phyloP scores from a whole-genome alignment of 257 asterid species.

The Solanum rostratum region DNA sequence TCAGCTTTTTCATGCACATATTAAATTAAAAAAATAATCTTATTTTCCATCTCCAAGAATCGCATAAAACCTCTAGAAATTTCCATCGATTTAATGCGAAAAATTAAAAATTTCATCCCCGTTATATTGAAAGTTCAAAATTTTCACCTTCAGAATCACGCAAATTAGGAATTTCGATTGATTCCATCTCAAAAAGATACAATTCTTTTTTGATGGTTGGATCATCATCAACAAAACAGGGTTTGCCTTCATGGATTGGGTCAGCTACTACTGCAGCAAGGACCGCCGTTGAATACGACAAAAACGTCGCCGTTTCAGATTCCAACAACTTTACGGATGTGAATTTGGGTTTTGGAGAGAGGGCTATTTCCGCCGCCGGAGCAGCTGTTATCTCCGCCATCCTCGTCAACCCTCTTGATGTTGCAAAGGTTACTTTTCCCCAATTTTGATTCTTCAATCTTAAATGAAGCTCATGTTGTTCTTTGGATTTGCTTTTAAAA shows the following conservation, averaged over 20 bases:
- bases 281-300: slow-evolving; percentile 30
- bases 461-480: not conserved
- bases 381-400: slow-evolving; percentile 72
- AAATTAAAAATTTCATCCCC: not conserved
- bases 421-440: slow-evolving; percentile 37
- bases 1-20: not conserved
- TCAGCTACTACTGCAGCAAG: slow-evolving; percentile 24
- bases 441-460: not conserved
- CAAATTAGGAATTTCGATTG: not conserved
- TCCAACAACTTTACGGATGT: slow-evolving; percentile 18
- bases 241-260: slow-evolving; percentile 49
- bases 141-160: not conserved
- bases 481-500: not conserved
- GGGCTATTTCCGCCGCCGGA: slow-evolving; percentile 77
- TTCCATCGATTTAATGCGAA: not conserved
- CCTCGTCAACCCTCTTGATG: slow-evolving; percentile 84
- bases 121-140: no score
- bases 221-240: slow-evolving; percentile 39
- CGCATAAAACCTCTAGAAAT: not conserved
- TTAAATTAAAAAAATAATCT: not conserved
- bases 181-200: not conserved
- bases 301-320: not conserved
- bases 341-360: slow-evolving; percentile 44
- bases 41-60: not conserved
- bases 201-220: slow-evolving; percentile 22